Base-by-base conservation (phyloP, 202 grass and related monocot species). In the Zoysia matrella region DNA sequence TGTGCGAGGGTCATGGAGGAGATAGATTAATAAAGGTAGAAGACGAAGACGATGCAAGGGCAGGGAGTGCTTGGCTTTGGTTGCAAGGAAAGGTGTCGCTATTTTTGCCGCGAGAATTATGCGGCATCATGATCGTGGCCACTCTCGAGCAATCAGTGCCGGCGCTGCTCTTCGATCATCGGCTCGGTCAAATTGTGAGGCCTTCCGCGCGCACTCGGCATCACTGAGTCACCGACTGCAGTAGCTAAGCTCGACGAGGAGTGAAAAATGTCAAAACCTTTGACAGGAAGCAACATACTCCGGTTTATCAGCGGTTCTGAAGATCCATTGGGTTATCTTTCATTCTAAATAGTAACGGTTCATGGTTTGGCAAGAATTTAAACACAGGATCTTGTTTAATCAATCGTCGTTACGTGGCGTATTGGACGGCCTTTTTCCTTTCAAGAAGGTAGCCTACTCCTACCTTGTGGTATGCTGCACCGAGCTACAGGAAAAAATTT, bases 41-140 rank as follows among this genome's bases (percentile, higher is more conserved):
- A 0, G 63, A 66, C 67, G 67, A 7, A 12, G 73, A 60, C 40
- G 45, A 6, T 36, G 30, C 30, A 48, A 42, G 50, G 11, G 11
- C 50, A 57, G 5, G 72, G 75, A 64, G 80, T 74, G 66, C 2
- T 0, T 85, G 77, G 83, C 93, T 86, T 96, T 90, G 85, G 85
- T 89, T 92, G 69, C 90, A 96, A 96, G 93, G 90, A 89, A 96
- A 92, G 88, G 81, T 81, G 61, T 45, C 45, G 61, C 86, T 3
- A 79, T 91, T 87, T 78, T 68, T 68, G 73, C 84, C 77, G 54
- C 65, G 86, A 18, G 88, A 86, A 85, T 89, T 83, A 94, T 84
- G 83, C 53, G 88, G 71, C 68, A 77, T 86, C 84, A 97, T 91
- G 51, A 89, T 75, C 83, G 52, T 72, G 65, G 72, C 56, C 82